Percentiles rank a stretch among this genome's conserved stretches.
Conservation (phyloP, 768 basidiomycete species). For the Termitomyces sp. region DNA sequence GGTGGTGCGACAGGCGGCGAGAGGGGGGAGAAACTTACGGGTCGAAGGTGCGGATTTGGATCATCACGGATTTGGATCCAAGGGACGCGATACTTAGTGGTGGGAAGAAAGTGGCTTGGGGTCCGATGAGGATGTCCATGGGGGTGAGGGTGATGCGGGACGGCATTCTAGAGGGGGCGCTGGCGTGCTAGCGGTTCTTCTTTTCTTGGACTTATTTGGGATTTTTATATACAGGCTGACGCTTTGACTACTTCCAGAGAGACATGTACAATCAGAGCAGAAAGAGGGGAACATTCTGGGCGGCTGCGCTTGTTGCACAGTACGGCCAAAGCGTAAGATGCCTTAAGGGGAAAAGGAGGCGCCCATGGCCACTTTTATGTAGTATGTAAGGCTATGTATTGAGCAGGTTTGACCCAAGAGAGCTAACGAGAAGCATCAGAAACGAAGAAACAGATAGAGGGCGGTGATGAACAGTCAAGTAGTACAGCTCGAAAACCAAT, state of each 20-base stretch:
- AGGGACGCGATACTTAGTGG: conserved; percentile 5
- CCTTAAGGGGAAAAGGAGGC: no score
- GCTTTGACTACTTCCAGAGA: not conserved
- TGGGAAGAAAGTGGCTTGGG: conserved; percentile 1
- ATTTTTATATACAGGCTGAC: not conserved
- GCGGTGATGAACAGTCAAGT: not conserved
- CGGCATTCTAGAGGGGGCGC: conserved; percentile 3
- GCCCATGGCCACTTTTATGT: no score
- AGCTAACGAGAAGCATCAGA: not conserved
- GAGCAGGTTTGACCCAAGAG: no score
- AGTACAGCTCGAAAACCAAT: not conserved
- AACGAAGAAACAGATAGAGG: not conserved
- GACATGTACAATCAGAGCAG: not conserved
- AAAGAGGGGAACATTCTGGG: not conserved
- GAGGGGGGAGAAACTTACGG: not conserved
- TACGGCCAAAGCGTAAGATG: not conserved
- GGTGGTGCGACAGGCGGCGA: no score
- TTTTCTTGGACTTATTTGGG: not conserved
- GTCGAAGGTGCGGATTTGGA: conserved; percentile 6
- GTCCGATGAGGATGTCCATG: conserved; percentile 3
- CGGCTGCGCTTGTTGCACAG: not conserved
- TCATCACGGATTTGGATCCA: conserved; percentile 4
- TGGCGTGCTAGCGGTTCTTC: not conserved
- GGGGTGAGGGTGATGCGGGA: conserved; percentile 3
- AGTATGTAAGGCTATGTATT: no score